A percentile compares a stretch with the other conserved stretches of the same genome.
Evolutionary conservation across 2,329 filamentous ascomycete genomes (phyloP).

Genomic region (Aspergillus candidus): DNA sequence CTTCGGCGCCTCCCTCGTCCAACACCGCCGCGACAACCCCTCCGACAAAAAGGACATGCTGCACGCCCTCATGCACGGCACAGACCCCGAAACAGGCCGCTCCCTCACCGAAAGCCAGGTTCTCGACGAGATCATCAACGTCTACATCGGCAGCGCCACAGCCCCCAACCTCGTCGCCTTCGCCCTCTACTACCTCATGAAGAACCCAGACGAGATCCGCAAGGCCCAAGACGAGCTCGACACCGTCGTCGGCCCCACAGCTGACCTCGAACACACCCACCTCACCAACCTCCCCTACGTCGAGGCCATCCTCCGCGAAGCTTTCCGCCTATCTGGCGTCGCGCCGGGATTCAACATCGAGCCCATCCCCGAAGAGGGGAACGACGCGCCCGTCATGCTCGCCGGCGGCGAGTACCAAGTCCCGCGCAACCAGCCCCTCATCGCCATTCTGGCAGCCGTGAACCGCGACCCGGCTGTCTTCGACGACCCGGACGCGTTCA

Average conservation of each 20-base stretch:
- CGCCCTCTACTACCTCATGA: constrained; percentile 58
- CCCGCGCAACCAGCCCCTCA: constrained; percentile 47
- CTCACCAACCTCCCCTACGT: constrained; percentile 61
- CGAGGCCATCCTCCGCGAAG: constrained; percentile 60
- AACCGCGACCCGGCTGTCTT: constrained; percentile 62
- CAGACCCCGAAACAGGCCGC: constrained; percentile 57
- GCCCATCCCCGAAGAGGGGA: constrained; percentile 39
- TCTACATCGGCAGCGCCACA: constrained; percentile 63
- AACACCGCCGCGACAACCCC: constrained; percentile 50
- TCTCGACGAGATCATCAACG: constrained; percentile 63
- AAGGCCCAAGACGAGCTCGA: constrained; percentile 65
- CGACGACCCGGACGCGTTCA: constrained; percentile 59
- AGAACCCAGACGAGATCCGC: constrained; percentile 53
- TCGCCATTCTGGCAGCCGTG: constrained; percentile 49
- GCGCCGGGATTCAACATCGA: constrained; percentile 54
- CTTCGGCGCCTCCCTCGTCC: constrained; percentile 53
- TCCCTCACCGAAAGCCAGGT: constrained; percentile 55
- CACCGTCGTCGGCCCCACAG: constrained; percentile 21
- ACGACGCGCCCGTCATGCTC: constrained; percentile 42
- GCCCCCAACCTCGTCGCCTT: constrained; percentile 63
- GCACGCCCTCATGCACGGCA: constrained; percentile 52
- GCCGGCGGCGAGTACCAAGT: constrained; percentile 59
- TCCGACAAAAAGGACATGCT: constrained; percentile 56
- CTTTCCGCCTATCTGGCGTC: constrained; percentile 57
- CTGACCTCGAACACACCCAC: constrained; percentile 43